These are phyloP conservation scores for Talaromyces sp. DNA, from an alignment of 2,329 filamentous ascomycete genomes.

Conservation along the genomic window DNA sequence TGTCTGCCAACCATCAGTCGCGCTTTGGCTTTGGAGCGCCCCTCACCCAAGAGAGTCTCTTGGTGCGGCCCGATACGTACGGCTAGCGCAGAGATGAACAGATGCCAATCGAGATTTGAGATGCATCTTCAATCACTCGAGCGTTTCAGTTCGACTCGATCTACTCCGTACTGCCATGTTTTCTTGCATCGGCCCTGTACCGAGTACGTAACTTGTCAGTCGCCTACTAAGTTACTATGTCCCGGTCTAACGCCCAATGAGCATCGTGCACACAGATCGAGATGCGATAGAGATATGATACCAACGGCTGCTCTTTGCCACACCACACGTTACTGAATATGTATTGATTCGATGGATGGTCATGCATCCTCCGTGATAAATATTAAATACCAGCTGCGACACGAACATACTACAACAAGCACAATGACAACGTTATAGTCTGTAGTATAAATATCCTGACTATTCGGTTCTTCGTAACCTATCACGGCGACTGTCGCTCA, in stretches of 20 bases:
- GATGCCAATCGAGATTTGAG: slow-evolving; percentile 11
- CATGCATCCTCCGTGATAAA: neutral
- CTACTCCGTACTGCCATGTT: neutral
- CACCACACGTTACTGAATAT: neutral
- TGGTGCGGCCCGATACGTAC: slow-evolving; percentile 8
- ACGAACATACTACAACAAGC: neutral
- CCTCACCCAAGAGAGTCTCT: neutral
- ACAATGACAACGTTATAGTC: neutral
- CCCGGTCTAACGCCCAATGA: neutral
- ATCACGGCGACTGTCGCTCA: too few species aligned
- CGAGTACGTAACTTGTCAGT: too few species aligned
- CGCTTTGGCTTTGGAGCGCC: neutral
- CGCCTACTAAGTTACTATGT: too few species aligned
- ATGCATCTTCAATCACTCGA: slow-evolving; percentile 7
- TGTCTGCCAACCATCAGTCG: neutral
- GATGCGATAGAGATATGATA: neutral
- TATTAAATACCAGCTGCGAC: too few species aligned
- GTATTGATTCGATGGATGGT: slow-evolving; percentile 1
- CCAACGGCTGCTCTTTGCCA: neutral
- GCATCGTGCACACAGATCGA: neutral
- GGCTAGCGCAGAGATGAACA: neutral
- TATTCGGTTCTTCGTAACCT: too few species aligned
- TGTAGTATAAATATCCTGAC: too few species aligned
- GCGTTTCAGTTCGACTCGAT: neutral
- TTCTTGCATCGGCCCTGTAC: neutral